Conservation (phyloP, 179 eudicot genomes). For the Beta macrorhiza region DNA sequence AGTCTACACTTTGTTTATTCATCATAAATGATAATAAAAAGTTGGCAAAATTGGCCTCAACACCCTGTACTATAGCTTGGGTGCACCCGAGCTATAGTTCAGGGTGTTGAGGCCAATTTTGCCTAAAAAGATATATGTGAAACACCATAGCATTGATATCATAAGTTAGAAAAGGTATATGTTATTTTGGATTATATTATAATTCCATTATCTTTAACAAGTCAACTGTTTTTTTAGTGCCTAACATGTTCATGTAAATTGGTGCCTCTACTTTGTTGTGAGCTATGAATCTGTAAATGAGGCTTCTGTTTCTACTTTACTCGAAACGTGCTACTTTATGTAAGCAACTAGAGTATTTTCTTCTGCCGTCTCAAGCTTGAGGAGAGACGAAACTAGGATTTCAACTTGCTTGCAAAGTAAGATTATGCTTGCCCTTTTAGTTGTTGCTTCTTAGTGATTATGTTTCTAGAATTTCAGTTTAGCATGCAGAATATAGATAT, state of each 20-base stretch:
- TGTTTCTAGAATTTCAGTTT: not conserved
- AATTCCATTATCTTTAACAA: constrained; percentile 39
- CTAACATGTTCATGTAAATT: constrained; percentile 83
- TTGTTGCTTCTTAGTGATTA: not conserved
- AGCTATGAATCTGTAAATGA: constrained; percentile 62
- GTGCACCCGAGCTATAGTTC: no score
- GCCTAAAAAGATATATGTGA: no score
- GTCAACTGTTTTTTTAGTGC: constrained; percentile 73
- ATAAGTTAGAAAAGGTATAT: no score
- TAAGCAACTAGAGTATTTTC: constrained; percentile 56
- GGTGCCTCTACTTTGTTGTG: constrained; percentile 64
- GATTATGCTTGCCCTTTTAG: constrained; percentile 19
- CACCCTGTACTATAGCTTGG: no score
- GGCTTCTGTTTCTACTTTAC: constrained; percentile 54
- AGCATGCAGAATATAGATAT: not conserved
- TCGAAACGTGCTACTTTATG: constrained; percentile 69
- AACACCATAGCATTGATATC: no score
- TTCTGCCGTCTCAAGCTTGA: constrained; percentile 44
- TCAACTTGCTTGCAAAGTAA: constrained; percentile 78
- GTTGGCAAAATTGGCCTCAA: no score
- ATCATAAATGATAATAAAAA: no score
- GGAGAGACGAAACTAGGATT: constrained; percentile 42
- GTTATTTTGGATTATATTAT: constrained; percentile 12
- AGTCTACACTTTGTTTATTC: no score
- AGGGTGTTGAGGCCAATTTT: no score